Conservation (phyloP, 805 yeast species). For the Wickerhamiella azymoides region DNA sequence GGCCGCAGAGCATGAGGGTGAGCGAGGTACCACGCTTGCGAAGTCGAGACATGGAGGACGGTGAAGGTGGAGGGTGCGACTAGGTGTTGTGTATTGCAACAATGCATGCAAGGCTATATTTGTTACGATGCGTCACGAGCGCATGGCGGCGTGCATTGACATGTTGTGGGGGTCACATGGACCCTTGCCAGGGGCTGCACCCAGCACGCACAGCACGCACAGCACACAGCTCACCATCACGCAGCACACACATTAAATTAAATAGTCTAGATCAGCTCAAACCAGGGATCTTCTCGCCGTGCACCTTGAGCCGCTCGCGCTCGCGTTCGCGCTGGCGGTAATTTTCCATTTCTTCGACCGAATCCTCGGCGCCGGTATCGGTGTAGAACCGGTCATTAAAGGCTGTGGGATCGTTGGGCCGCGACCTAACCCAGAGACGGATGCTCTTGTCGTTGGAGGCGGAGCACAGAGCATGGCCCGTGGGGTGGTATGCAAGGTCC, state of each 20-base stretch:
- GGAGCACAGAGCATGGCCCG: slow-evolving; percentile 80
- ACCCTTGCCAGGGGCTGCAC: no score
- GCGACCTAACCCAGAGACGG: slow-evolving; percentile 84
- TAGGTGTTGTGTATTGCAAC: background rate
- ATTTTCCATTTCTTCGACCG: slow-evolving; percentile 10
- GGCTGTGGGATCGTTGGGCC: slow-evolving; percentile 77
- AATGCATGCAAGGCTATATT: background rate
- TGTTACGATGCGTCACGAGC: no score
- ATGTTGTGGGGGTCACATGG: no score
- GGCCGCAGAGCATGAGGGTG: slow-evolving; percentile 58
- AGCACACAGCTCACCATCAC: no score
- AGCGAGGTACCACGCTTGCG: slow-evolving; percentile 30
- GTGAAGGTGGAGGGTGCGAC: no score
- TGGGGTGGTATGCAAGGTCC: slow-evolving; percentile 81
- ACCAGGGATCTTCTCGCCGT: background rate
- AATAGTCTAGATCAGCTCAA: background rate
- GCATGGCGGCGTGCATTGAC: no score
- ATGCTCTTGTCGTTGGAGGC: slow-evolving; percentile 92
- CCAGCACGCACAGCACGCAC: no score
- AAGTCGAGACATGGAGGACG: background rate
- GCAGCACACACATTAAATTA: no score
- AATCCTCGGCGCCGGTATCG: slow-evolving; percentile 33
- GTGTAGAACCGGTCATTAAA: slow-evolving; percentile 65
- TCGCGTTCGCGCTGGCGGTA: slow-evolving; percentile 9
- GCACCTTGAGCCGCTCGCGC: slow-evolving; percentile 13